phyloP scores from a whole-genome alignment of 345 rosid species.

The Rhizophora apiculata region DNA sequence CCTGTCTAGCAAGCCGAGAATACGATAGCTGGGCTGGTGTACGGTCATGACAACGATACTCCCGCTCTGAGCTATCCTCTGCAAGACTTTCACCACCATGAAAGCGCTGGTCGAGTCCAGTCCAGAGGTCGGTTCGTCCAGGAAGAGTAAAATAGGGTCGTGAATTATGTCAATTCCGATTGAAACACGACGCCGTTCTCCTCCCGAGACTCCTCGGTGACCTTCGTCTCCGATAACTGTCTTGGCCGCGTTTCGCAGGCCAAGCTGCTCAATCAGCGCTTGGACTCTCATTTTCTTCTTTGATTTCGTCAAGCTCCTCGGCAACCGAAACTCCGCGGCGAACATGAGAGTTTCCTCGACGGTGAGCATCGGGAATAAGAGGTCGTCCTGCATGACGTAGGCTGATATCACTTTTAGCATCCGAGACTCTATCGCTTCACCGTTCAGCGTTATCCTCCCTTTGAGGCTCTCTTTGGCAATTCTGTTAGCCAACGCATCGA shows the following conservation, averaged over 20 bases:
- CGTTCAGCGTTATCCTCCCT: slow-evolving; percentile 64
- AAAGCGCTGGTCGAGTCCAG: slow-evolving; percentile 90
- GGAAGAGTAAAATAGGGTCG: slow-evolving; percentile 79
- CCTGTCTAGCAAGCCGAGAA: slow-evolving; percentile 74
- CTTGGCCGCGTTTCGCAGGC: slow-evolving; percentile 75
- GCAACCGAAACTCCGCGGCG: slow-evolving; percentile 85
- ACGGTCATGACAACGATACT: slow-evolving; percentile 91
- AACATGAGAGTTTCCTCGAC: slow-evolving; percentile 90
- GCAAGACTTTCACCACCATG: slow-evolving; percentile 94
- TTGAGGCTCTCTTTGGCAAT: slow-evolving; percentile 76
- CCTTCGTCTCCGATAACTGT: slow-evolving; percentile 95
- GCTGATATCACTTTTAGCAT: slow-evolving; percentile 83
- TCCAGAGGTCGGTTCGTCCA: slow-evolving; percentile 95
- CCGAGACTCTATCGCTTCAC: slow-evolving; percentile 66
- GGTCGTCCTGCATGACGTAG: slow-evolving; percentile 93
- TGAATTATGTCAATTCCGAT: slow-evolving; percentile 91
- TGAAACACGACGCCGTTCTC: slow-evolving; percentile 87
- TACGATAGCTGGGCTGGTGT: slow-evolving; percentile 90
- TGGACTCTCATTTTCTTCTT: slow-evolving; percentile 74
- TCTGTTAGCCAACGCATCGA: slow-evolving; percentile 80
- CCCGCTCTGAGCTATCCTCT: slow-evolving; percentile 88
- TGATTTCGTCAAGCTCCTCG: slow-evolving; percentile 63
- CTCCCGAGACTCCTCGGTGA: slow-evolving; percentile 90
- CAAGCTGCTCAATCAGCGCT: slow-evolving; percentile 81
- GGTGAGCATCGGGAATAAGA: slow-evolving; percentile 81